Percentiles rank a stretch among this genome's conserved stretches.
Conservation (phyloP, 345 rosid species). For the Erucastrum elatum region DNA sequence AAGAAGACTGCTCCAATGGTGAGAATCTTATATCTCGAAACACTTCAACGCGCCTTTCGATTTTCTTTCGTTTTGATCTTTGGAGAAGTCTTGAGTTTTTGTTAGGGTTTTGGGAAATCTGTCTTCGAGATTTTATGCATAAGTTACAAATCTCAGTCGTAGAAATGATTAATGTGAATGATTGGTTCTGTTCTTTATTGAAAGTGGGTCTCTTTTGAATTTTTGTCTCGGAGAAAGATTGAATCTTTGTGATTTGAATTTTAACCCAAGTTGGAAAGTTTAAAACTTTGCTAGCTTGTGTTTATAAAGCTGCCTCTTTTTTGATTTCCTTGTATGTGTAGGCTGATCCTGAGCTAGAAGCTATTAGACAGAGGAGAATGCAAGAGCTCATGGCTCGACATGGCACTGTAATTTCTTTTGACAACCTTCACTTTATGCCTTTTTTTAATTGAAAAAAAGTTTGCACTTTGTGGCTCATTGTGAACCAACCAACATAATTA, state of each 20-base stretch:
- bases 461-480: constrained; percentile 19
- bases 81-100: neutral
- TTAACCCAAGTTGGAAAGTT: neutral
- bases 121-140: neutral
- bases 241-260: neutral
- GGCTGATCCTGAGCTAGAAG: constrained; percentile 98
- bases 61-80: neutral
- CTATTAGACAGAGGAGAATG: constrained; percentile 94
- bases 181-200: neutral
- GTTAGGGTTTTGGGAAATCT: constrained; percentile 24
- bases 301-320: neutral
- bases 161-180: neutral
- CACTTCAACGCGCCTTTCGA: neutral
- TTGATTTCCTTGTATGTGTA: constrained; percentile 25
- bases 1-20: constrained; percentile 34
- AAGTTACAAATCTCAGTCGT: neutral
- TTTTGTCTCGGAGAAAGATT: neutral
- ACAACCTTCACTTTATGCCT: neutral
- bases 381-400: constrained; percentile 93
- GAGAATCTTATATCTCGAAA: neutral
- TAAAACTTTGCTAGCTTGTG: neutral
- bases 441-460: neutral
- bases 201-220: constrained; percentile 2
- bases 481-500: neutral
- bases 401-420: constrained; percentile 47